These are phyloP conservation scores for Myxozyma sirexii DNA, from an alignment of 805 yeast species.

Conservation along the genomic window DNA sequence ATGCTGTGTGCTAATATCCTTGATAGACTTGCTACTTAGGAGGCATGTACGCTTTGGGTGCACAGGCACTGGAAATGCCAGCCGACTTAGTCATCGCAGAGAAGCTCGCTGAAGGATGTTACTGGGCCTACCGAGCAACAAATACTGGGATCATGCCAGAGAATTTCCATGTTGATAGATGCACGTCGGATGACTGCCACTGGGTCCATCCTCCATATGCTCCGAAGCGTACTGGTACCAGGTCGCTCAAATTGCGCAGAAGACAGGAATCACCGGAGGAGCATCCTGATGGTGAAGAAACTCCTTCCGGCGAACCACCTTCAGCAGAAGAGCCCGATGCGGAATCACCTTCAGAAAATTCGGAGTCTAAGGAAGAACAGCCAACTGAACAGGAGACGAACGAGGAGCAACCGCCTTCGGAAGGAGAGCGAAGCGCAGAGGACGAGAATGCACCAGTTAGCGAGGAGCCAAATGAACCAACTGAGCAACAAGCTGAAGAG, in stretches of 20 bases:
- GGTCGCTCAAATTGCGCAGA: conserved; percentile 2
- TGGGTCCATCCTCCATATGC: conserved; percentile 14
- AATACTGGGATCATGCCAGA: conserved; percentile 52
- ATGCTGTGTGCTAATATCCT: neutral
- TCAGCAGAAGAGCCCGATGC: no score
- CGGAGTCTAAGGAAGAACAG: neutral
- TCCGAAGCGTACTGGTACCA: neutral
- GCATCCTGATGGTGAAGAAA: neutral
- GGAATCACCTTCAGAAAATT: neutral
- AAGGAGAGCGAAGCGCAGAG: neutral
- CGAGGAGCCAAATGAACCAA: neutral
- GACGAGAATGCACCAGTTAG: neutral
- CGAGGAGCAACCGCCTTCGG: no score
- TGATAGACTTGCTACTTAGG: conserved; percentile 51
- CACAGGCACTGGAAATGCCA: conserved; percentile 46
- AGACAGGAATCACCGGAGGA: conserved; percentile 5
- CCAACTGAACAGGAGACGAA: no score
- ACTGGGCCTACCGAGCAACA: conserved; percentile 46
- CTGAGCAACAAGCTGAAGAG: neutral
- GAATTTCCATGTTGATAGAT: conserved; percentile 41
- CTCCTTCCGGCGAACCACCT: neutral
- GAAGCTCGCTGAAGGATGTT: conserved; percentile 54
- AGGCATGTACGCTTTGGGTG: conserved; percentile 55
- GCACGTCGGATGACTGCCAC: conserved; percentile 21
- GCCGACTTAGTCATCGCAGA: conserved; percentile 48